Evolutionary conservation across 2,329 filamentous ascomycete genomes (phyloP).

Genomic region (Aspergillus sp.): DNA sequence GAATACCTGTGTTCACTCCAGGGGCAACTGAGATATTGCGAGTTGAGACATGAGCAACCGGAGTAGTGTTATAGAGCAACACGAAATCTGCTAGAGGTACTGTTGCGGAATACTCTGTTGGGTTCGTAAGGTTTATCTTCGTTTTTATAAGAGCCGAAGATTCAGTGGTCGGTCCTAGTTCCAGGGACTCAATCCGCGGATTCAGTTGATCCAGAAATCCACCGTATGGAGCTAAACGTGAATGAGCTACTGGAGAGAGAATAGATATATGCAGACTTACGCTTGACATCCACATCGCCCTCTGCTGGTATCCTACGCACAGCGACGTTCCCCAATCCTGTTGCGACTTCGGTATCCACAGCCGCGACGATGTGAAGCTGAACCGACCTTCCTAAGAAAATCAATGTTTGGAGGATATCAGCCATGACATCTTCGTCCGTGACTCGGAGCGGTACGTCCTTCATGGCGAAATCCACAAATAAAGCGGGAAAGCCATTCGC

Average conservation of each 20-base stretch:
- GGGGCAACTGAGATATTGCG: constrained; percentile 56
- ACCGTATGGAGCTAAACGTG: constrained; percentile 51
- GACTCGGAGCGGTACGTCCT: constrained; percentile 73
- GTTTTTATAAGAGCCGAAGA: constrained; percentile 66
- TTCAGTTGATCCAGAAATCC: constrained; percentile 46
- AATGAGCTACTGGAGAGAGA: constrained; percentile 11
- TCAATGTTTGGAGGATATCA: constrained; percentile 69
- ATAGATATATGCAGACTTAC: constrained; percentile 54
- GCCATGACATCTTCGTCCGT: constrained; percentile 73
- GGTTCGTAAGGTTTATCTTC: constrained; percentile 77
- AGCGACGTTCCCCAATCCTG: constrained; percentile 71
- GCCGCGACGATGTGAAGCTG: constrained; percentile 66
- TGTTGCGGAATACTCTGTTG: constrained; percentile 73
- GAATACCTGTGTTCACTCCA: constrained; percentile 65
- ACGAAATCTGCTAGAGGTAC: constrained; percentile 77
- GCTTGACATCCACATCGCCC: constrained; percentile 84
- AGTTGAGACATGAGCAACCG: constrained; percentile 68
- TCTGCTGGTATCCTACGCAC: constrained; percentile 76
- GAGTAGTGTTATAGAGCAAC: constrained; percentile 63
- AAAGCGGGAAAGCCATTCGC: constrained; percentile 56
- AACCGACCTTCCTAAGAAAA: constrained; percentile 68
- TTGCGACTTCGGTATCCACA: constrained; percentile 76
- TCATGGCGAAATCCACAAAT: constrained; percentile 67
- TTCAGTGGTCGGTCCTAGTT: constrained; percentile 64
- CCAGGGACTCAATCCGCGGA: constrained; percentile 64